Evolutionary conservation across 768 basidiomycete genomes (phyloP).

Genomic region (Calocera viscosa): DNA sequence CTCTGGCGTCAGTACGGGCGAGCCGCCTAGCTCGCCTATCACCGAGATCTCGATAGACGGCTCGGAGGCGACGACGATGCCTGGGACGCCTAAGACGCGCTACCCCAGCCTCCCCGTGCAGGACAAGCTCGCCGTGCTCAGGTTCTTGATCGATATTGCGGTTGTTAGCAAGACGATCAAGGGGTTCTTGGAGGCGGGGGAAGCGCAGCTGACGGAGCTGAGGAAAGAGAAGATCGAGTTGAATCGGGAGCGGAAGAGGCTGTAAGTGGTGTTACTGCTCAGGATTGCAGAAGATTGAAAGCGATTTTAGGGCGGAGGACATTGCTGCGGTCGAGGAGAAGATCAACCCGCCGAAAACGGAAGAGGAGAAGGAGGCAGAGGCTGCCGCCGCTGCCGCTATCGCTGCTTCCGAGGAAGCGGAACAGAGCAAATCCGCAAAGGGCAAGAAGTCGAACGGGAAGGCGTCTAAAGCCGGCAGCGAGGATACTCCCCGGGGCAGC

Average conservation of each 20-base stretch:
- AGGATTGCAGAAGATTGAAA: not conserved
- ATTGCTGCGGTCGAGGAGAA: slow-evolving; percentile 23
- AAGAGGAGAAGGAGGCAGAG: slow-evolving; percentile 9
- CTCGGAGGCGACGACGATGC: slow-evolving; percentile 7
- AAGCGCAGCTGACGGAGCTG: slow-evolving; percentile 77
- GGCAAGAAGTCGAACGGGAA: slow-evolving; percentile 7
- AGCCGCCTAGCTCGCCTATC: slow-evolving; percentile 16
- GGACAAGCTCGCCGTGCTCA: slow-evolving; percentile 74
- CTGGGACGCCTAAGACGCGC: slow-evolving; percentile 38
- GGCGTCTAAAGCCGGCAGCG: not conserved
- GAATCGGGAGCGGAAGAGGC: slow-evolving; percentile 75
- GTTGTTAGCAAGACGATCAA: slow-evolving; percentile 84
- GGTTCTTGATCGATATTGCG: slow-evolving; percentile 80
- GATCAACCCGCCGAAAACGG: slow-evolving; percentile 16
- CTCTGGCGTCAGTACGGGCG: slow-evolving; percentile 5
- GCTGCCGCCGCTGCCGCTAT: not conserved
- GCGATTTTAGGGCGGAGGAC: slow-evolving; percentile 25
- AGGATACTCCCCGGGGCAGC: not conserved
- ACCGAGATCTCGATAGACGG: slow-evolving; percentile 8
- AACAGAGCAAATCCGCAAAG: slow-evolving; percentile 27
- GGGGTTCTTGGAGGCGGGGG: slow-evolving; percentile 78
- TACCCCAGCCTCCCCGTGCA: slow-evolving; percentile 60
- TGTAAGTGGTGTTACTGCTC: slow-evolving; percentile 41
- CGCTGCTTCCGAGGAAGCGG: slow-evolving; percentile 8
- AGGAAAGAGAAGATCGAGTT: slow-evolving; percentile 93